A percentile compares a stretch with the other conserved stretches of the same genome.
Evolutionary conservation across 2,329 filamentous ascomycete genomes (phyloP).

Genomic region (Epicoccum nigrum): DNA sequence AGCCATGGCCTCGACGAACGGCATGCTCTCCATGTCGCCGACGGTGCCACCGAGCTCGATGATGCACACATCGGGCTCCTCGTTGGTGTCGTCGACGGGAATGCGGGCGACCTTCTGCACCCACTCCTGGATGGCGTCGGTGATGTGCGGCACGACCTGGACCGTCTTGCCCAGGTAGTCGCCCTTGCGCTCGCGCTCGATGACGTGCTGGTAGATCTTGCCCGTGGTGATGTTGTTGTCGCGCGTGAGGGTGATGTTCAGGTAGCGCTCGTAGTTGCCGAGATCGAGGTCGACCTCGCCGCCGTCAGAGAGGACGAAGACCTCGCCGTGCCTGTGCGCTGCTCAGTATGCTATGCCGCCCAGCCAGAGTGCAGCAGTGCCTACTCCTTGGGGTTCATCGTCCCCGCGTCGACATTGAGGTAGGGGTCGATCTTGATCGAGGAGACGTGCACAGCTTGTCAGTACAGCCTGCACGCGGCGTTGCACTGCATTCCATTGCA

Average conservation of each 20-base stretch:
- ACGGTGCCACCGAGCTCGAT: slow-evolving; percentile 74
- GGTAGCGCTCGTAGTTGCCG: slow-evolving; percentile 80
- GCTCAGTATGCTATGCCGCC: slow-evolving; percentile 19
- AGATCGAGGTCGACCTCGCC: slow-evolving; percentile 78
- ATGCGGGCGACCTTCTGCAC: slow-evolving; percentile 84
- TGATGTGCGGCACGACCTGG: slow-evolving; percentile 91
- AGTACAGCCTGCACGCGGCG: slow-evolving; percentile 32
- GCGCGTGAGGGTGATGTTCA: slow-evolving; percentile 78
- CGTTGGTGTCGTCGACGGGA: slow-evolving; percentile 82
- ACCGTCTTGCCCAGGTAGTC: slow-evolving; percentile 90
- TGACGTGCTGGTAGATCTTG: slow-evolving; percentile 91
- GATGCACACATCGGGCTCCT: slow-evolving; percentile 90
- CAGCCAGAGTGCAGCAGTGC: slow-evolving; percentile 18
- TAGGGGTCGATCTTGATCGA: slow-evolving; percentile 76
- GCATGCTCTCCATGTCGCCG: slow-evolving; percentile 84
- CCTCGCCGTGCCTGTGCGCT: slow-evolving; percentile 75
- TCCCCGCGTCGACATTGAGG: slow-evolving; percentile 77
- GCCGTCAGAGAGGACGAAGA: slow-evolving; percentile 85
- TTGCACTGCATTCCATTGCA: too few species aligned
- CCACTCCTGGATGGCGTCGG: slow-evolving; percentile 90
- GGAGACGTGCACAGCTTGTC: slow-evolving; percentile 59
- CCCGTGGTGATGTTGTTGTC: slow-evolving; percentile 98
- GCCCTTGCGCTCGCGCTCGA: slow-evolving; percentile 72
- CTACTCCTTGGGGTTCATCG: slow-evolving; percentile 70
- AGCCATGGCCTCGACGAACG: slow-evolving; percentile 85